Percentiles rank a stretch among this genome's conserved stretches.
Evolutionary conservation across 257 asterid species (phyloP).

Genomic region (Plantago major): DNA sequence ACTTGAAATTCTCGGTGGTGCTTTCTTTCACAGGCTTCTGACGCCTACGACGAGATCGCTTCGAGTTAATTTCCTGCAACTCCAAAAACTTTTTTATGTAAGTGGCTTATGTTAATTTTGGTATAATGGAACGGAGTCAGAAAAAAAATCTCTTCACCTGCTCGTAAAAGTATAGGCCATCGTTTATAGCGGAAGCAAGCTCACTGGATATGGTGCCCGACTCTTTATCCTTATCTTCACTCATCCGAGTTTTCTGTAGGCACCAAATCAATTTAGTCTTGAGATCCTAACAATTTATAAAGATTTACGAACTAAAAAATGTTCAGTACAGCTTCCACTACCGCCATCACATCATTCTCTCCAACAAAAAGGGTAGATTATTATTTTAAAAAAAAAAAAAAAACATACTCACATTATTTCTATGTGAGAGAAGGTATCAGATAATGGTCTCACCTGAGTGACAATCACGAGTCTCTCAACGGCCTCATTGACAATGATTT

Average conservation of each 20-base stretch:
- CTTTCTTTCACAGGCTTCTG: conserved; percentile 32
- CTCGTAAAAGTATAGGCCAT: conserved; percentile 85
- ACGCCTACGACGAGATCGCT: conserved; percentile 37
- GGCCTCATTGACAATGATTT: conserved; percentile 56
- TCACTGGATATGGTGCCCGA: conserved; percentile 61
- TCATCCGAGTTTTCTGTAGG: conserved; percentile 50
- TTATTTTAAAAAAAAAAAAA: no score
- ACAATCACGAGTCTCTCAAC: conserved; percentile 86
- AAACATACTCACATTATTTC: neutral
- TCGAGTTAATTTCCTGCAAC: conserved; percentile 69
- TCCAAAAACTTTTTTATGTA: conserved; percentile 4
- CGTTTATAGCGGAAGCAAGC: conserved; percentile 87
- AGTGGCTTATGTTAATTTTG: conserved; percentile 7
- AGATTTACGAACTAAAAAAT: neutral
- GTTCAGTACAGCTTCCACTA: no score
- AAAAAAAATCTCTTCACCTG: conserved; percentile 52
- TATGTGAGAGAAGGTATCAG: conserved; percentile 9
- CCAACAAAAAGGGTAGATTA: neutral
- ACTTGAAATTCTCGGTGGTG: conserved; percentile 45
- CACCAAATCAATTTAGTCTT: conserved; percentile 19
- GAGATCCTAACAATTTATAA: neutral
- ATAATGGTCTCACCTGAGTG: conserved; percentile 57
- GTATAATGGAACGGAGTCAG: conserved; percentile 15
- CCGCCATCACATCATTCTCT: no score
- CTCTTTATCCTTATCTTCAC: conserved; percentile 40